A percentile compares a stretch with the other conserved stretches of the same genome.
Evolutionary conservation across 495 filamentous ascomycete species (phyloP).

Genomic region (Xylaria castorea): DNA sequence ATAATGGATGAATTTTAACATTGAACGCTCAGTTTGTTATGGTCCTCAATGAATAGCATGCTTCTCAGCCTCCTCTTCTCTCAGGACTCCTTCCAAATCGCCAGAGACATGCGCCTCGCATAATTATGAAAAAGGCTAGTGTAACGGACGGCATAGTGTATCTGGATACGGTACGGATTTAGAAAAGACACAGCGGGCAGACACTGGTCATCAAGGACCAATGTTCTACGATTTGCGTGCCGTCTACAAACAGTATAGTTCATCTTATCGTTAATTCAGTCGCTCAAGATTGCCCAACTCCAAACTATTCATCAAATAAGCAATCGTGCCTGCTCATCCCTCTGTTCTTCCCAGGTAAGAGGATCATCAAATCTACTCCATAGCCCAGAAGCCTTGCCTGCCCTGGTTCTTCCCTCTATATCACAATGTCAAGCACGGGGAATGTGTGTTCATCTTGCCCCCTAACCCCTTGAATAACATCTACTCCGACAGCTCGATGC

Average conservation of each 20-base stretch:
- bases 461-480: neutral
- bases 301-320: slow-evolving; percentile 7
- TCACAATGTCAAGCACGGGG: neutral
- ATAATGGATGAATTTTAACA: neutral
- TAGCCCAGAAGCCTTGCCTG: neutral
- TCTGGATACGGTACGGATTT: neutral
- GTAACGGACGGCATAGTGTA: neutral
- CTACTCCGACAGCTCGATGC: slow-evolving; percentile 49
- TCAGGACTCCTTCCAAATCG: neutral
- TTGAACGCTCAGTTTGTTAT: neutral
- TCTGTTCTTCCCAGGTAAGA: neutral
- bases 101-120: neutral
- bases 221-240: neutral
- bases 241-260: neutral
- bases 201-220: neutral
- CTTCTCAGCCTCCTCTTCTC: neutral
- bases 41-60: neutral
- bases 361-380: neutral
- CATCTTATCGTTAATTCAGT: slow-evolving; percentile 14
- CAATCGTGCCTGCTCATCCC: slow-evolving; percentile 7
- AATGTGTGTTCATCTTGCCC: neutral
- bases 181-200: neutral
- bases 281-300: slow-evolving; percentile 3
- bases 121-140: neutral
- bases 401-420: neutral